Conservation (phyloP, 2,329 filamentous ascomycete species). For the Aspergillus sp. region DNA sequence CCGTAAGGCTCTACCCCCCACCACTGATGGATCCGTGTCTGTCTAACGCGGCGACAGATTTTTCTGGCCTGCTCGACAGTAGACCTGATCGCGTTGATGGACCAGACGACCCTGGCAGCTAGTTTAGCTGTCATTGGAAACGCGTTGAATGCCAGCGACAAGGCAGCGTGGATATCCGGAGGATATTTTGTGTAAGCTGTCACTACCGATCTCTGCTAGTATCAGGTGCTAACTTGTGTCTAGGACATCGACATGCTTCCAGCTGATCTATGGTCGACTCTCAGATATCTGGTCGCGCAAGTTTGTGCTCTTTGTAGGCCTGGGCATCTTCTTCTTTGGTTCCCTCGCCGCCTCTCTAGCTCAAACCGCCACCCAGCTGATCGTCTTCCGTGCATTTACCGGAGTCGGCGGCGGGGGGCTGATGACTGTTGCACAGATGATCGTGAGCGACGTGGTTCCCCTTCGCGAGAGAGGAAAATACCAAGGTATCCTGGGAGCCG, state of each 20-base stretch:
- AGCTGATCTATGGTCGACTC: slow-evolving; percentile 65
- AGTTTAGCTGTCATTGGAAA: slow-evolving; percentile 61
- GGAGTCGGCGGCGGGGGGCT: slow-evolving; percentile 67
- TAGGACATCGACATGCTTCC: slow-evolving; percentile 70
- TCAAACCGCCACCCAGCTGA: slow-evolving; percentile 60
- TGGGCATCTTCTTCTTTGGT: slow-evolving; percentile 59
- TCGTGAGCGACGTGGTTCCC: slow-evolving; percentile 64
- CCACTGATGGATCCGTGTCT: background rate
- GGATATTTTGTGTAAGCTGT: slow-evolving; percentile 66
- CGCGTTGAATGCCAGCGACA: slow-evolving; percentile 53
- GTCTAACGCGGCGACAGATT: slow-evolving; percentile 46
- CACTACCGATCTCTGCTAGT: background rate
- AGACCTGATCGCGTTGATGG: slow-evolving; percentile 61
- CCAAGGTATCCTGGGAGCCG: slow-evolving; percentile 60
- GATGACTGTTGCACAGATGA: slow-evolving; percentile 62
- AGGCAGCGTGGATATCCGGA: slow-evolving; percentile 60
- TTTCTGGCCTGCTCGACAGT: slow-evolving; percentile 62
- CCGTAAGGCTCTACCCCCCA: slow-evolving; percentile 39
- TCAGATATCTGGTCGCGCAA: slow-evolving; percentile 67
- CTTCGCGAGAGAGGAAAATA: slow-evolving; percentile 63
- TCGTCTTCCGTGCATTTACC: slow-evolving; percentile 63
- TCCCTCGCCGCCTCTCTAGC: slow-evolving; percentile 65
- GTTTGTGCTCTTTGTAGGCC: slow-evolving; percentile 57
- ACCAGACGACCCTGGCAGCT: slow-evolving; percentile 61
- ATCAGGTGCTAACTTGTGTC: slow-evolving; percentile 53